A percentile compares a stretch with the other conserved stretches of the same genome.
These are phyloP conservation scores for Pholiota adiposa DNA, from an alignment of 1,284 basidiomycete genomes.

Conservation along the genomic window DNA sequence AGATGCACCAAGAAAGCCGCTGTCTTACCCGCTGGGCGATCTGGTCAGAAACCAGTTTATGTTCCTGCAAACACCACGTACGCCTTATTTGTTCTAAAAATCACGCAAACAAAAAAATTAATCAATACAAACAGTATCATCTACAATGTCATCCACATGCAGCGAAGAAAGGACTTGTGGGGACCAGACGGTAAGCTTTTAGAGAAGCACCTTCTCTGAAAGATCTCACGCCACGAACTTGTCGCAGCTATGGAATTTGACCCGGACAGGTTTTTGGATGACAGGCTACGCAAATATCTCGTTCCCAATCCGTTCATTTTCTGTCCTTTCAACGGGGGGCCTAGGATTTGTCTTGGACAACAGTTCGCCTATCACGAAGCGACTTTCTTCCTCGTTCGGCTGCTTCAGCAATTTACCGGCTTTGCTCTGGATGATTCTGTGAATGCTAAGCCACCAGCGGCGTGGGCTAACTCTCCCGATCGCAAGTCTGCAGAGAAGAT, in stretches of 20 bases:
- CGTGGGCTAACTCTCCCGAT: slow-evolving; percentile 35
- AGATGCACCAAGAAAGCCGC: slow-evolving; percentile 11
- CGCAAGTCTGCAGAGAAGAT: slow-evolving; percentile 42
- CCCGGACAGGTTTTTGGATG: slow-evolving; percentile 62
- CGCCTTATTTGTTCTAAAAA: not conserved
- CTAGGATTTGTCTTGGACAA: slow-evolving; percentile 64
- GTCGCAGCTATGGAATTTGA: slow-evolving; percentile 48
- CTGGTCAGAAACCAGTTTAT: slow-evolving; percentile 31
- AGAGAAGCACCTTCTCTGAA: no score
- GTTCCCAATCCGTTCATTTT: slow-evolving; percentile 63
- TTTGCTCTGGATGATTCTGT: slow-evolving; percentile 46
- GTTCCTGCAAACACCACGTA: slow-evolving; percentile 36
- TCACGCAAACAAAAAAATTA: not conserved
- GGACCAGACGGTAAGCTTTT: slow-evolving; percentile 44
- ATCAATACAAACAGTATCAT: slow-evolving; percentile 19
- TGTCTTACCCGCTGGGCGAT: slow-evolving; percentile 3
- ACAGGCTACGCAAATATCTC: slow-evolving; percentile 53
- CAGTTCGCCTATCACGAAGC: slow-evolving; percentile 39
- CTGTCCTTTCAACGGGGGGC: slow-evolving; percentile 63
- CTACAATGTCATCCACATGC: slow-evolving; percentile 38
- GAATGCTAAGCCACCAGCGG: slow-evolving; percentile 33
- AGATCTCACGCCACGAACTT: no score
- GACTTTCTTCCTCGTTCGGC: slow-evolving; percentile 40
- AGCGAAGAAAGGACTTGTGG: slow-evolving; percentile 47
- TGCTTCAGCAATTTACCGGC: slow-evolving; percentile 47